phyloP scores from a whole-genome alignment of 1,284 basidiomycete genomes.

The Xerocomus minutiporus region DNA sequence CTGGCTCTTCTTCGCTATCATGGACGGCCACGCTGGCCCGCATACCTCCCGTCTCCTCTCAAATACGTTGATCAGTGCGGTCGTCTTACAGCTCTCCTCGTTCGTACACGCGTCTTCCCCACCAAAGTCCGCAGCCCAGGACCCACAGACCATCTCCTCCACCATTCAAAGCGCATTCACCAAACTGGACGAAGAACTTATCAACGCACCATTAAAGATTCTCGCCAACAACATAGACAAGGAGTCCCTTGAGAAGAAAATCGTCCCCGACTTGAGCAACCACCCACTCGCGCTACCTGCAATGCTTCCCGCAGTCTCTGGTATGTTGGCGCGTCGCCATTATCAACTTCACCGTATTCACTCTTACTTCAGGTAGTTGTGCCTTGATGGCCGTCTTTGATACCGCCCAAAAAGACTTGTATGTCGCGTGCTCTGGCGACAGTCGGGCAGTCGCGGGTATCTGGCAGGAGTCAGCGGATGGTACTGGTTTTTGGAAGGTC shows the following conservation, averaged over 20 bases:
- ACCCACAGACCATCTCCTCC: slow-evolving; percentile 59
- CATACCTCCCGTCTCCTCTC: slow-evolving; percentile 86
- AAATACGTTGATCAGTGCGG: slow-evolving; percentile 81
- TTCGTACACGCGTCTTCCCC: slow-evolving; percentile 40
- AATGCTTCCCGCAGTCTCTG: slow-evolving; percentile 77
- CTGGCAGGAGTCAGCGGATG: slow-evolving; percentile 66
- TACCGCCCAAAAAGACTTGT: slow-evolving; percentile 73
- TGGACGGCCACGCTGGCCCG: slow-evolving; percentile 86
- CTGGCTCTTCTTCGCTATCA: slow-evolving; percentile 79
- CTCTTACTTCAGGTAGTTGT: slow-evolving; percentile 64
- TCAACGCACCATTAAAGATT: slow-evolving; percentile 72
- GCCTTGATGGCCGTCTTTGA: slow-evolving; percentile 85
- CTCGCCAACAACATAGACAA: slow-evolving; percentile 57
- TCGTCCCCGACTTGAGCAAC: slow-evolving; percentile 63
- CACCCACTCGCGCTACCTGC: slow-evolving; percentile 65
- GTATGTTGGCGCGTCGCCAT: slow-evolving; percentile 31
- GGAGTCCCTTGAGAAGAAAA: slow-evolving; percentile 45
- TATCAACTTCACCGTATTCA: slow-evolving; percentile 7
- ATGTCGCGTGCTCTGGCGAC: slow-evolving; percentile 92
- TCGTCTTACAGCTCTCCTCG: slow-evolving; percentile 71
- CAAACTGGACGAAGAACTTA: slow-evolving; percentile 74
- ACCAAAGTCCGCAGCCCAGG: slow-evolving; percentile 35
- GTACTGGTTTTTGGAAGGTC: slow-evolving; percentile 73
- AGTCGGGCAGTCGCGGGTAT: slow-evolving; percentile 93
- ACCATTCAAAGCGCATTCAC: slow-evolving; percentile 79